Base-by-base conservation (phyloP, 2,329 filamentous ascomycete genomes). In the Colletotrichum sp. region DNA sequence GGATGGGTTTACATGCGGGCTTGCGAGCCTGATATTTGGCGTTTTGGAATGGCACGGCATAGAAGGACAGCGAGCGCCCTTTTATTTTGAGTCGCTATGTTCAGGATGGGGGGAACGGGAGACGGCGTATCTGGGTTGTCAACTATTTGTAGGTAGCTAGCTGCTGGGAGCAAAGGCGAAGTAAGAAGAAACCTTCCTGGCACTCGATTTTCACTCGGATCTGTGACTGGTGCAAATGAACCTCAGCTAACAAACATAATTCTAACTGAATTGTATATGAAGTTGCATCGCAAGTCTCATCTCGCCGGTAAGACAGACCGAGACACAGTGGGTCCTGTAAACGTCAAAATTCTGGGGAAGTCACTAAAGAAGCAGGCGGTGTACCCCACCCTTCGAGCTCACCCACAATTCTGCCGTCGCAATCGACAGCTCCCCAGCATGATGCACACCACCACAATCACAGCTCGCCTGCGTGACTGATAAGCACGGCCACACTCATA, bases 381-480 rank as follows among this genome's bases (percentile, higher is more conserved):
- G 39, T 57, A 30, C 1, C 4, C 4, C 9, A 15, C 5, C 30
- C 30, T 15, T 34, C 30, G 16, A 72, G 63, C 73, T 75, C n/a
- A 26, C n/a, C 73, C 69, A 52, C 32, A 68, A 59, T 75, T 75
- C 73, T 75, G 70, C 73, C 73, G 73, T 64, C 32, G 57, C 64
- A 24, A 75, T 44, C 24, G 57, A 68, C 72, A 28, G 26, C 57
- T 63, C 60, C 72, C n/a, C 26, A 63, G 73, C 63, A 22, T 28
- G 69, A 72, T 68, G 63, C 63, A 73, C 32, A 73, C 39, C 62
- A 68, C 39, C 30, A 16, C 55, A 15, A 28, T 22, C 9, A 22
- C 22, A 26, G 67, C 26, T 48, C n/a, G n/a, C 12, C 34, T 32
- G 57, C 15, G 12, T 52, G 48, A 55, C 44, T 39, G 69, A 75